Evolutionary conservation across 2,329 filamentous ascomycete genomes (phyloP).

Genomic region (Colletotrichum liaoningense): DNA sequence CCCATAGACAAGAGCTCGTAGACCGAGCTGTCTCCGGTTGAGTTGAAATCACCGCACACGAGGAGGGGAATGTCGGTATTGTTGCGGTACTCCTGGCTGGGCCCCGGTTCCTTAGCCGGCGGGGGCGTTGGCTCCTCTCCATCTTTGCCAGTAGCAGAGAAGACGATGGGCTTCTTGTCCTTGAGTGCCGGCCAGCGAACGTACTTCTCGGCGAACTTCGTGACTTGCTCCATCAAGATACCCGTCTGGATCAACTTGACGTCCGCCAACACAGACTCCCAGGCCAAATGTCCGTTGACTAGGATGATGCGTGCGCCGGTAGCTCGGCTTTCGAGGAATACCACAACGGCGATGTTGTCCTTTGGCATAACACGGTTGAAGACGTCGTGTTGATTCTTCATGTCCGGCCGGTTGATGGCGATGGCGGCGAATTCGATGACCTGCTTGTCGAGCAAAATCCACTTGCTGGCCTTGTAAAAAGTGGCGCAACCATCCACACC

Average conservation of each 20-base stretch:
- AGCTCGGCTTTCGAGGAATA: constrained; percentile 90
- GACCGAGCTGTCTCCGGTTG: constrained; percentile 85
- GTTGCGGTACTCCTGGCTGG: constrained; percentile 87
- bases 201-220: constrained; percentile 87
- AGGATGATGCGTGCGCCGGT: constrained; percentile 94
- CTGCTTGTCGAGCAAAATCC: constrained; percentile 92
- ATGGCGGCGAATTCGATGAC: constrained; percentile 91
- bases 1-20: constrained; percentile 91
- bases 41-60: constrained; percentile 97
- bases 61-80: constrained; percentile 91
- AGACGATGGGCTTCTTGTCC: constrained; percentile 76
- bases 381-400: constrained; percentile 97
- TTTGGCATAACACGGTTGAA: constrained; percentile 99
- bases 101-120: constrained; percentile 73
- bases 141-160: constrained; percentile 51
- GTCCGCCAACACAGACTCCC: constrained; percentile 90
- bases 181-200: constrained; percentile 82
- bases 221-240: constrained; percentile 92
- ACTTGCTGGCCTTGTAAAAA: constrained; percentile 97
- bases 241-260: constrained; percentile 97
- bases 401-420: constrained; percentile 94
- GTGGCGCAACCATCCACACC: constrained; percentile 96
- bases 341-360: constrained; percentile 93
- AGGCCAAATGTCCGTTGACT: constrained; percentile 93
- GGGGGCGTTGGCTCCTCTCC: constrained; percentile 60